Base-by-base conservation (phyloP, 2,329 filamentous ascomycete genomes). In the Stemphylium lycopersici region DNA sequence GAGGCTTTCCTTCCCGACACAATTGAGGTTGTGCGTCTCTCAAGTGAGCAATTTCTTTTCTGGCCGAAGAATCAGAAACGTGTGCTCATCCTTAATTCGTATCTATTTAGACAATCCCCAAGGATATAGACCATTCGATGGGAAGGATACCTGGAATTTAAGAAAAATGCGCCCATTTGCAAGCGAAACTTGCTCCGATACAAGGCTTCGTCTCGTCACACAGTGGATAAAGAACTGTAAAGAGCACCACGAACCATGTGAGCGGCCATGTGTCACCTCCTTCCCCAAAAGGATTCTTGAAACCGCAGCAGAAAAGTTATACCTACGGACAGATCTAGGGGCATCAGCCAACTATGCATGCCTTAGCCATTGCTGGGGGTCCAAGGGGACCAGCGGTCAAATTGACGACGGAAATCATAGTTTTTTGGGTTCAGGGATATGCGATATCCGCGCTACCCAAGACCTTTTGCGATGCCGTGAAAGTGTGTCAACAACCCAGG, bases 361-460 rank as follows among this genome's bases (percentile, higher is more conserved):
- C 12, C 11, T 44, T 18, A 44, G 42, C 4, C 42, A 44, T 3
- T 34, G 42, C 10, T 44, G 42, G 42, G 42, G 42, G n/a, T 3
- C 1, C 3, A 15, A 3, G 6, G 1, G 42, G 42, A 2, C 42
- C 18, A 1, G 15, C 42, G 2, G 0, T 34, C 2, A 34, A 44
- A 15, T 20, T 44, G 7, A 44, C 29, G 1, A 33, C 7, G 8
- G 15, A 4, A 0, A 44, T 18, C 15, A 5, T 24, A 10, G 3
- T 2, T 11, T 1, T 0, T n/a, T 13, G 34, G 0, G 12, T 6
- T 12, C 2, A 16, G 1, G 31, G 42, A 2, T 0, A n/a, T 2
- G 7, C 6, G 7, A 22, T 15, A 34, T 34, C 4, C 1, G 31
- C 3, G 12, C 13, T 44, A 34, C 42, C 42, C 2, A 34, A 24